Percentiles rank a stretch among this genome's conserved stretches.
Conservation (phyloP, 2,329 filamentous ascomycete genomes). For the Aspergillus sp. region DNA sequence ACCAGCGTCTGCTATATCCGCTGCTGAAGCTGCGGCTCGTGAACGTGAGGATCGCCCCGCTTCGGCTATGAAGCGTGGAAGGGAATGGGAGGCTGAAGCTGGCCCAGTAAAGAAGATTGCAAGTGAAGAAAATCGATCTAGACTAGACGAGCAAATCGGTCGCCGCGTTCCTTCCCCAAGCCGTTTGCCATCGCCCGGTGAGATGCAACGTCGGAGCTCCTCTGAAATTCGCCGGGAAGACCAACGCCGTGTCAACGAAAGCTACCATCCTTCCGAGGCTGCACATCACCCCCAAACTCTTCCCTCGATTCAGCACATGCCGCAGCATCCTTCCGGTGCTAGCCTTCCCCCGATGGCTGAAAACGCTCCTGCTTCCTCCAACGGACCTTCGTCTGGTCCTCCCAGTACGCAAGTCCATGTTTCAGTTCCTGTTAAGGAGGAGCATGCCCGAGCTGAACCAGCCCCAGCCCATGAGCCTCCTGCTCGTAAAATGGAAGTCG, state of each 20-base stretch:
- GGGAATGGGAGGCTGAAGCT: constrained; percentile 89
- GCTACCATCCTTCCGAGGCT: constrained; percentile 88
- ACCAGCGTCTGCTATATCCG: constrained; percentile 64
- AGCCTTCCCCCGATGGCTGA: constrained; percentile 60
- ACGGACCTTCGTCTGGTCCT: constrained; percentile 42
- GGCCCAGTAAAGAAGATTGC: constrained; percentile 73
- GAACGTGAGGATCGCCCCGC: constrained; percentile 72
- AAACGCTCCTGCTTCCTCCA: constrained; percentile 37
- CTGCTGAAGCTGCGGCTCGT: constrained; percentile 67
- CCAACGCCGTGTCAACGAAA: constrained; percentile 70
- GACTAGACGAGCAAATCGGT: constrained; percentile 79
- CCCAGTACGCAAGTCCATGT: constrained; percentile 53
- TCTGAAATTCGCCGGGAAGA: constrained; percentile 69
- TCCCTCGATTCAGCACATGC: constrained; percentile 49
- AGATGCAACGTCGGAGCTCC: constrained; percentile 73
- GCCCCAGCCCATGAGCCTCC: constrained; percentile 72
- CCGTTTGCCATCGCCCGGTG: constrained; percentile 63
- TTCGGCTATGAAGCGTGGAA: constrained; percentile 77
- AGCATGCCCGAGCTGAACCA: constrained; percentile 50
- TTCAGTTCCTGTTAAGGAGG: constrained; percentile 60
- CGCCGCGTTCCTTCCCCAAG: constrained; percentile 65
- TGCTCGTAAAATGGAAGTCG: constrained; percentile 91
- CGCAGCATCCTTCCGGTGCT: constrained; percentile 48
- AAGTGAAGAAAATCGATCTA: constrained; percentile 82
- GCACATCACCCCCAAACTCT: constrained; percentile 76